These are phyloP conservation scores for Magnolia kwangsiensis DNA, from an alignment of 164 flowering plant species.

Conservation along the genomic window DNA sequence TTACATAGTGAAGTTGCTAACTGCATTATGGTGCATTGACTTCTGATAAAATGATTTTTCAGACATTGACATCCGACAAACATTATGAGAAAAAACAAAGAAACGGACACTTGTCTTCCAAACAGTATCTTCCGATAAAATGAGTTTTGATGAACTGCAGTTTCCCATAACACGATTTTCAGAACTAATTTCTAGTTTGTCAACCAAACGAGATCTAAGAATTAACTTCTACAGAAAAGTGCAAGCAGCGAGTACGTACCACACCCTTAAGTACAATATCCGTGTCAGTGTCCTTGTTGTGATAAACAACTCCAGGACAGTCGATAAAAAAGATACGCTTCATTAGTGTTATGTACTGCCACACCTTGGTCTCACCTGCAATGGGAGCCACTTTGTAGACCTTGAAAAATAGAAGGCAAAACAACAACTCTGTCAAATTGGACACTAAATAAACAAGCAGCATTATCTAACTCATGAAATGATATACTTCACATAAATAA, in stretches of 20 bases:
- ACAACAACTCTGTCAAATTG: too few relatives aligned
- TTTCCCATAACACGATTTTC: too few relatives aligned
- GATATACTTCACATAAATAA: too few relatives aligned
- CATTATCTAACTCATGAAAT: not conserved
- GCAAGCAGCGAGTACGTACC: constrained; percentile 45
- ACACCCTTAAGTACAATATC: constrained; percentile 98
- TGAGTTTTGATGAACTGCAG: too few relatives aligned
- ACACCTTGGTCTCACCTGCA: constrained; percentile 98
- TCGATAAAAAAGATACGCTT: constrained; percentile 94
- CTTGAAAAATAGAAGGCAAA: constrained; percentile 32
- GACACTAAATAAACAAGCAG: not conserved
- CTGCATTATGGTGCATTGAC: too few relatives aligned
- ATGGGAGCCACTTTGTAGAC: constrained; percentile 99
- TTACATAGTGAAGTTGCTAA: too few relatives aligned
- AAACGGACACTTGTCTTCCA: too few relatives aligned
- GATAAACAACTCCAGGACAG: constrained; percentile 99
- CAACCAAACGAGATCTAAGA: not conserved
- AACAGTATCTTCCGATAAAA: too few relatives aligned
- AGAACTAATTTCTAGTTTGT: not conserved
- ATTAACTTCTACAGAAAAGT: not conserved
- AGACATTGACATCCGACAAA: too few relatives aligned
- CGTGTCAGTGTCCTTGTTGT: constrained; percentile 81
- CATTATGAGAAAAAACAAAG: too few relatives aligned
- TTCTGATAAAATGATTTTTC: too few relatives aligned
- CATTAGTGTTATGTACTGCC: constrained; percentile 97